Percentiles rank a stretch among this genome's conserved stretches.
phyloP scores from a whole-genome alignment of 139 green algal genomes.

The Tetratostichococcus sp. region DNA sequence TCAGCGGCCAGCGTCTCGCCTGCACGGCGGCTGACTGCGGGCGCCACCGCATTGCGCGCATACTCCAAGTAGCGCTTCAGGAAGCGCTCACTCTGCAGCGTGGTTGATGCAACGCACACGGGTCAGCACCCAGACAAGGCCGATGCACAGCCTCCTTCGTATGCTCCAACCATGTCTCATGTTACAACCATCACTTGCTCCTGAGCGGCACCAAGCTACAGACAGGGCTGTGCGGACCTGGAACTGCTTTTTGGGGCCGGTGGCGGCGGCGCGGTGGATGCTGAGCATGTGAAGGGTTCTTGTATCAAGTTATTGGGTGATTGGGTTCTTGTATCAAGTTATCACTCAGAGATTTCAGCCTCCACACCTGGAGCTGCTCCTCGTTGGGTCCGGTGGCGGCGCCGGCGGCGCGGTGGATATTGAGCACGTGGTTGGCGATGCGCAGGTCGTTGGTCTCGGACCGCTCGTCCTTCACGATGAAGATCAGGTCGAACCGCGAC shows the following conservation, averaged over 20 bases:
- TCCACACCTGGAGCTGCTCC: neutral
- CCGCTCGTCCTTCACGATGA: conserved; percentile 95
- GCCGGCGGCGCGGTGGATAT: neutral
- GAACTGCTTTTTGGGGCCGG: too few relatives aligned
- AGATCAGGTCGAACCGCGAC: conserved; percentile 99
- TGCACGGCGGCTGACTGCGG: conserved; percentile 69
- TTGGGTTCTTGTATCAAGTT: too few relatives aligned
- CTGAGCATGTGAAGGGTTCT: too few relatives aligned
- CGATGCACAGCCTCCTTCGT: too few relatives aligned
- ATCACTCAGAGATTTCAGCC: too few relatives aligned
- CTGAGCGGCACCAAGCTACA: too few relatives aligned
- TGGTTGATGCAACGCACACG: neutral
- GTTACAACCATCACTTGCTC: too few relatives aligned
- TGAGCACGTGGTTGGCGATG: conserved; percentile 52
- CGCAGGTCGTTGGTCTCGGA: conserved; percentile 56
- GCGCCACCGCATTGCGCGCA: conserved; percentile 64
- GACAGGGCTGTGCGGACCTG: too few relatives aligned
- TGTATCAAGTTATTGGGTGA: too few relatives aligned
- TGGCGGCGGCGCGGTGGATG: too few relatives aligned
- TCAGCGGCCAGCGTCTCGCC: conserved; percentile 62
- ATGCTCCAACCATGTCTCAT: too few relatives aligned
- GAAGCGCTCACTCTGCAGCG: conserved; percentile 63
- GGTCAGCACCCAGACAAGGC: too few relatives aligned
- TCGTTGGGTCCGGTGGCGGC: neutral
- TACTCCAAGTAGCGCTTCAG: conserved; percentile 94